Conservation (phyloP, 805 yeast genomes). For the Kodamaea restingae region DNA sequence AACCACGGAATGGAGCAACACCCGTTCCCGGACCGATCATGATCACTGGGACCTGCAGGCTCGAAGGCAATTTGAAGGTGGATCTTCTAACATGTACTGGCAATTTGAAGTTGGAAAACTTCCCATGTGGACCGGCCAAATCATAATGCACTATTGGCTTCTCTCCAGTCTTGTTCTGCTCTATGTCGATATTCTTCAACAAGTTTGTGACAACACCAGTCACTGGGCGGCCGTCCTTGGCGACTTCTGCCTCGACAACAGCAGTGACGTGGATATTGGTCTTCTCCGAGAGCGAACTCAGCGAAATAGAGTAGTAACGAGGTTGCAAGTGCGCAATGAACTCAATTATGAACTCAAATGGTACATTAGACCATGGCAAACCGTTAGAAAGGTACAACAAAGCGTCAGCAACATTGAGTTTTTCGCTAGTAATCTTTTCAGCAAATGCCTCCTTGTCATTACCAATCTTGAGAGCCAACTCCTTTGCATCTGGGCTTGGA, state of each 20-base stretch:
- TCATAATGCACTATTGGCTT: conserved; percentile 57
- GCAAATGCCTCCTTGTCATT: conserved; percentile 69
- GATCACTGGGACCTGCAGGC: conserved; percentile 77
- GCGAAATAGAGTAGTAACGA: conserved; percentile 93
- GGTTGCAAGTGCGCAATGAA: conserved; percentile 79
- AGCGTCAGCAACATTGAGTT: conserved; percentile 73
- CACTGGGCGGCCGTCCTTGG: conserved; percentile 30
- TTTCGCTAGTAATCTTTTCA: conserved; percentile 53
- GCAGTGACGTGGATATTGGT: conserved; percentile 80
- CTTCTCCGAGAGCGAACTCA: conserved; percentile 77
- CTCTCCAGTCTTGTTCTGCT: conserved; percentile 42
- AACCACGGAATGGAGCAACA: conserved; percentile 97
- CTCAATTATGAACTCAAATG: conserved; percentile 82
- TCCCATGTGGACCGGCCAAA: conserved; percentile 77
- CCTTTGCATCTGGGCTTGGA: conserved; percentile 58
- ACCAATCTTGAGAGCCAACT: conserved; percentile 49
- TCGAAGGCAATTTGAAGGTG: conserved; percentile 87
- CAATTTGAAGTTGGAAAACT: conserved; percentile 51
- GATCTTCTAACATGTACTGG: conserved; percentile 95
- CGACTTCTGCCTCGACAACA: conserved; percentile 69
- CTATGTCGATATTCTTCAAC: conserved; percentile 63
- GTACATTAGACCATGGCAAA: conserved; percentile 67
- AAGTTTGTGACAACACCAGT: conserved; percentile 92
- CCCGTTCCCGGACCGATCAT: conserved; percentile 99
- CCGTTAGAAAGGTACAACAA: conserved; percentile 60